Evolutionary conservation across 2,329 filamentous ascomycete species (phyloP).

Genomic region (Xylaria sp.): DNA sequence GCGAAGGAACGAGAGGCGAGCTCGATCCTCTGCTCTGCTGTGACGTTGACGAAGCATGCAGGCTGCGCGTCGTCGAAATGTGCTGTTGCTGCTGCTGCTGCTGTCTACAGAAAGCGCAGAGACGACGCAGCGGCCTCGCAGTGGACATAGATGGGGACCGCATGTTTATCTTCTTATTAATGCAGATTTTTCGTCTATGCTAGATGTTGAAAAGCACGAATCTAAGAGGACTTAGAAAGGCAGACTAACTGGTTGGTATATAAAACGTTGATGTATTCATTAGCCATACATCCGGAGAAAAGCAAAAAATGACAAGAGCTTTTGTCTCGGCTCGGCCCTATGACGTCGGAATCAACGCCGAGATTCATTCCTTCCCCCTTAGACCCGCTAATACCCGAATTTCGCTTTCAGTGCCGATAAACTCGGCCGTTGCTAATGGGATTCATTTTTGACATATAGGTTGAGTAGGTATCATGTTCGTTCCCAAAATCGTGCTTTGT

Average conservation of each 20-base stretch:
- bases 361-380: background rate
- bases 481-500: background rate
- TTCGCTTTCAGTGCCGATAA: constrained; percentile 6
- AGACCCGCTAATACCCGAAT: constrained; percentile 37
- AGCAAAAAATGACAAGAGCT: background rate
- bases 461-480: background rate
- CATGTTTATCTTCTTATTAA: constrained; percentile 38
- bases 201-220: background rate
- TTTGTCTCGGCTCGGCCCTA: constrained; percentile 31
- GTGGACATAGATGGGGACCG: constrained; percentile 39
- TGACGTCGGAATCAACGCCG: constrained; percentile 34
- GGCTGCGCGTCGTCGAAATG: constrained; percentile 22
- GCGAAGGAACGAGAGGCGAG: background rate
- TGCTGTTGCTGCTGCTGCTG: constrained; percentile 27
- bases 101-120: constrained; percentile 47
- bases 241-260: background rate
- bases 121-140: constrained; percentile 40
- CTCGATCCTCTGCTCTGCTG: background rate
- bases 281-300: background rate
- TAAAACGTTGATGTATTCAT: background rate
- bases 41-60: background rate
- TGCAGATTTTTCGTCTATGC: background rate
- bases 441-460: background rate
- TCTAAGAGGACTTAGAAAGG: background rate
- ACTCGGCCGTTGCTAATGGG: background rate